A percentile compares a stretch with the other conserved stretches of the same genome.
These are phyloP conservation scores for Trichosanthes cucumerina DNA, from an alignment of 306 rosid species.

Conservation along the genomic window DNA sequence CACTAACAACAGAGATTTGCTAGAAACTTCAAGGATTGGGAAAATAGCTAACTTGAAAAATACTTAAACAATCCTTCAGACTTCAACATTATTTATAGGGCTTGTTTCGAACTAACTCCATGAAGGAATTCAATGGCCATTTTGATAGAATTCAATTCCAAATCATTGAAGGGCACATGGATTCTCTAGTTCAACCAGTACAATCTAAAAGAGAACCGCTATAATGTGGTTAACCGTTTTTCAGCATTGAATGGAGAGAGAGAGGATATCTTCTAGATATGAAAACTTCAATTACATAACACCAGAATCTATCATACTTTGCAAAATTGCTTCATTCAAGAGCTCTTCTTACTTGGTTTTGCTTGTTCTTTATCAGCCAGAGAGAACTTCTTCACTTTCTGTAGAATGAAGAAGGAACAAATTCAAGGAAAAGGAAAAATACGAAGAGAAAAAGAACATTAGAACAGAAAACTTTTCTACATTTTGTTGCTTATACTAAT, in stretches of 20 bases:
- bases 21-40: not conserved
- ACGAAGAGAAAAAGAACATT: not conserved
- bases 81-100: no score
- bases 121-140: no score
- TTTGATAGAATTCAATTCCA: no score
- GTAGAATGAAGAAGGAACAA: slow-evolving; percentile 14
- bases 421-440: slow-evolving; percentile 9
- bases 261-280: not conserved
- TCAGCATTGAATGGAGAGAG: no score
- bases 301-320: not conserved
- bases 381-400: slow-evolving; percentile 88
- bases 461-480: not conserved
- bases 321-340: slow-evolving; percentile 24
- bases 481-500: not conserved
- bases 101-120: no score
- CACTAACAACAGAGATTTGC: not conserved
- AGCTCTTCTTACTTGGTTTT: slow-evolving; percentile 28
- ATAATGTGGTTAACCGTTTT: no score
- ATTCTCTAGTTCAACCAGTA: no score
- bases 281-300: not conserved
- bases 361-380: slow-evolving; percentile 44
- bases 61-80: no score
- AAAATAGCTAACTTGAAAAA: no score
- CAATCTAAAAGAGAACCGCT: no score
- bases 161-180: no score